A percentile compares a stretch with the other conserved stretches of the same genome.
phyloP scores from a whole-genome alignment of 2,329 filamentous ascomycete species.

The Penicillium sp. region DNA sequence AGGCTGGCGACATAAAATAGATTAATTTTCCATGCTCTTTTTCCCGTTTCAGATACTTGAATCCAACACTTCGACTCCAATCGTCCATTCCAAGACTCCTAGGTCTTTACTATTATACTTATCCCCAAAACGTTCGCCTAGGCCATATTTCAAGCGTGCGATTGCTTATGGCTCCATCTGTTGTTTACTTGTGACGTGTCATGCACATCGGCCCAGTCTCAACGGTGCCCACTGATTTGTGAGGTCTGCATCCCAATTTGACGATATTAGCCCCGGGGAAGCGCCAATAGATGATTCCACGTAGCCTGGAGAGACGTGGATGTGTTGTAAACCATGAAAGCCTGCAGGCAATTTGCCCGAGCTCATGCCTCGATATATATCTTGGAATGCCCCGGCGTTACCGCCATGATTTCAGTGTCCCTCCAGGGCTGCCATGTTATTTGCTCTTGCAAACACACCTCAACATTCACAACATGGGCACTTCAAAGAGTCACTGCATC shows the following conservation, averaged over 20 bases:
- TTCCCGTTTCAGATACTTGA: constrained; percentile 27
- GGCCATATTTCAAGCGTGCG: background rate
- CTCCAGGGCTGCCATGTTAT: too few relatives aligned
- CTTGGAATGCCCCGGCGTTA: background rate
- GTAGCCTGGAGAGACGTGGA: constrained; percentile 23
- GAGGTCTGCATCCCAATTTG: constrained; percentile 16
- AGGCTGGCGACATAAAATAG: constrained; percentile 54
- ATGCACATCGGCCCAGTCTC: constrained; percentile 27
- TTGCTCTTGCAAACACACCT: too few relatives aligned
- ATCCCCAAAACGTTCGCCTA: background rate
- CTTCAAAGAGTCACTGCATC: too few relatives aligned
- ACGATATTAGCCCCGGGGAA: constrained; percentile 15
- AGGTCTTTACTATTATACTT: constrained; percentile 8
- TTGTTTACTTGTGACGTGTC: constrained; percentile 37
- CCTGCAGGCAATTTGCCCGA: constrained; percentile 8
- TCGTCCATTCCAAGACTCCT: constrained; percentile 9
- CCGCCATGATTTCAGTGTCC: background rate
- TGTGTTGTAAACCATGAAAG: constrained; percentile 12
- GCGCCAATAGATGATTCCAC: constrained; percentile 29
- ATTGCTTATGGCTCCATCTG: constrained; percentile 26
- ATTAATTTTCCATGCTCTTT: constrained; percentile 25
- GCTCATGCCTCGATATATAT: constrained; percentile 14
- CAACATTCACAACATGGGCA: too few relatives aligned
- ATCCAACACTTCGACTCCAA: constrained; percentile 30
- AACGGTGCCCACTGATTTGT: constrained; percentile 17